Conservation (phyloP, 148 eudicot species). For the Dianthus caryophyllus region DNA sequence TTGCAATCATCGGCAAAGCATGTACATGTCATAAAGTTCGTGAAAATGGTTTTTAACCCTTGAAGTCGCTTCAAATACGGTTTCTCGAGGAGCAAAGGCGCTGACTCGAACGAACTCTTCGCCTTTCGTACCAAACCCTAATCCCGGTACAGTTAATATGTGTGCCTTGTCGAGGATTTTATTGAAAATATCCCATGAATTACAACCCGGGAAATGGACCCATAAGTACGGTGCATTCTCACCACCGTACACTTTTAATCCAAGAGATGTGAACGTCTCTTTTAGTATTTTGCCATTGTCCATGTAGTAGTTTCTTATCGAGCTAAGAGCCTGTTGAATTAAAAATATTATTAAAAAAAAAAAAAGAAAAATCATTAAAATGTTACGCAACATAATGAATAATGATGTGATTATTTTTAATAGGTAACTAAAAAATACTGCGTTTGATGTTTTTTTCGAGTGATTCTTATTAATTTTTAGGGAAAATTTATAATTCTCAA, state of each 20-base stretch:
- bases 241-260: constrained; percentile 60
- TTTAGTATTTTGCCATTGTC: constrained; percentile 53
- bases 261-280: constrained; percentile 48
- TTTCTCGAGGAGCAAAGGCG: constrained; percentile 60
- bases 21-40: background rate
- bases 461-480: no score
- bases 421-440: no score
- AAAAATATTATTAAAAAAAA: no score
- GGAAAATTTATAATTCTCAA: no score
- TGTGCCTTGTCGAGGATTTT: constrained; percentile 65
- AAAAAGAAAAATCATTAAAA: background rate
- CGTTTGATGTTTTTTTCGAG: no score
- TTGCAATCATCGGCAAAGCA: background rate
- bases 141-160: constrained; percentile 67
- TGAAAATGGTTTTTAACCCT: constrained; percentile 45
- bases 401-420: no score
- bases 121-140: constrained; percentile 66
- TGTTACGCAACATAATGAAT: no score
- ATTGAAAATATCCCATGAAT: constrained; percentile 72
- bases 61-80: constrained; percentile 54
- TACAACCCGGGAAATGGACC: constrained; percentile 82
- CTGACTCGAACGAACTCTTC: constrained; percentile 66
- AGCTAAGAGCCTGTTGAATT: constrained; percentile 37
- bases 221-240: constrained; percentile 74
- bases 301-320: constrained; percentile 57